Evolutionary conservation across 768 basidiomycete genomes (phyloP).

Genomic region (Leccinum fibrillosum): DNA sequence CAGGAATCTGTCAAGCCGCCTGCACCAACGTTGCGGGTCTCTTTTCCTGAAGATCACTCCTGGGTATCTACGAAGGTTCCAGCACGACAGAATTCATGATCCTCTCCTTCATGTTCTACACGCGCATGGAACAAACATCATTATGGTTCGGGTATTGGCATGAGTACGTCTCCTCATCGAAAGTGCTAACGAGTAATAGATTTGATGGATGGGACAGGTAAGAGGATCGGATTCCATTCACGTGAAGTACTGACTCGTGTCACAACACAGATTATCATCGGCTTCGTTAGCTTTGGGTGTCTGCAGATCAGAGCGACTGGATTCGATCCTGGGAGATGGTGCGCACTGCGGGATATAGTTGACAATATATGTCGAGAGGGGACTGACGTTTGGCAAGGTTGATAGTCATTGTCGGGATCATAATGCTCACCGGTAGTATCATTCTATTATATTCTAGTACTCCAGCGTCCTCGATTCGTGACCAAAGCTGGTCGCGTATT

Average conservation of each 20-base stretch:
- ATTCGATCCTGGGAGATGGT: slow-evolving; percentile 78
- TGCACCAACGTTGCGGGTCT: slow-evolving; percentile 68
- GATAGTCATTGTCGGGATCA: slow-evolving; percentile 64
- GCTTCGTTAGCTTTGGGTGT: slow-evolving; percentile 65
- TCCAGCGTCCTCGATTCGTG: neutral
- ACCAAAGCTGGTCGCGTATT: neutral
- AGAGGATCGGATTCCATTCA: neutral
- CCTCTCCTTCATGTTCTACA: slow-evolving; percentile 77
- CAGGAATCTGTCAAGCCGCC: slow-evolving; percentile 60
- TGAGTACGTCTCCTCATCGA: slow-evolving; percentile 32
- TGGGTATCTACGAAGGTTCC: slow-evolving; percentile 70
- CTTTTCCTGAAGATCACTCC: slow-evolving; percentile 57
- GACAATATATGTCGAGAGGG: neutral
- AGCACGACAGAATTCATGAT: slow-evolving; percentile 78
- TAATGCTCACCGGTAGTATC: slow-evolving; percentile 49
- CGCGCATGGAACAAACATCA: slow-evolving; percentile 68
- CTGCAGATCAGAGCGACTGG: slow-evolving; percentile 54
- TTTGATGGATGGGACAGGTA: slow-evolving; percentile 73
- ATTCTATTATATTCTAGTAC: slow-evolving; percentile 51
- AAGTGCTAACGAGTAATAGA: slow-evolving; percentile 36
- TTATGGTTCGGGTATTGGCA: slow-evolving; percentile 74
- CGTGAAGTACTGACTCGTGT: slow-evolving; percentile 4
- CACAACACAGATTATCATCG: slow-evolving; percentile 65
- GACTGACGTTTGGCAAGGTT: slow-evolving; percentile 37
- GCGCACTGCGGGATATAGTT: neutral